Percentiles rank a stretch among this genome's conserved stretches.
These are phyloP conservation scores for Syncephalastrum racemosum DNA, from an alignment of 371 early-diverging fungal species.

Conservation along the genomic window DNA sequence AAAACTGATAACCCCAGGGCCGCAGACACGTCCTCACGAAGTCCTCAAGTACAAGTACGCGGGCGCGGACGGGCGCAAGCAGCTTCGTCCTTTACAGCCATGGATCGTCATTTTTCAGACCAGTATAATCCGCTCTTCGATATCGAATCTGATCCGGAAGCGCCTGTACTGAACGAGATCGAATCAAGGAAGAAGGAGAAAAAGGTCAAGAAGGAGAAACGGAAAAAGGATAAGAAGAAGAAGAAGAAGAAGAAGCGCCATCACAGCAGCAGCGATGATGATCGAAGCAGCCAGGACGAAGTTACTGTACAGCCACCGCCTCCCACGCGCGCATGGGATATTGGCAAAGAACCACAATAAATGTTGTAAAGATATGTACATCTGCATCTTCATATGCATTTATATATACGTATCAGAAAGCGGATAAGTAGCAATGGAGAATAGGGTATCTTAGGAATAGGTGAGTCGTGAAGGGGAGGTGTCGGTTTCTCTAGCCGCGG, in stretches of 20 bases:
- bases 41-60: conserved; percentile 17
- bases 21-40: background rate
- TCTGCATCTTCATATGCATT: background rate
- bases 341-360: background rate
- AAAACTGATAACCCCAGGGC: background rate
- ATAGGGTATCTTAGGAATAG: background rate
- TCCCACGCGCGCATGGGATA: no score
- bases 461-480: background rate
- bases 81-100: conserved; percentile 34
- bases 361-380: background rate
- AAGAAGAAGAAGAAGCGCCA: conserved; percentile 3
- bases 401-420: no score
- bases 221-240: background rate
- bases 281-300: conserved; percentile 1
- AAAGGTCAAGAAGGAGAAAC: conserved; percentile 1
- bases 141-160: conserved; percentile 48
- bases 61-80: conserved; percentile 33
- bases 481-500: background rate
- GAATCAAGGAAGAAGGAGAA: background rate
- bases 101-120: conserved; percentile 74
- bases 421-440: background rate
- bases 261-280: no score
- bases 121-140: conserved; percentile 70
- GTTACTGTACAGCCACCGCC: background rate
- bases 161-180: no score